Conservation (phyloP, 2,329 filamentous ascomycete genomes). For the Talaromyces sp. region DNA sequence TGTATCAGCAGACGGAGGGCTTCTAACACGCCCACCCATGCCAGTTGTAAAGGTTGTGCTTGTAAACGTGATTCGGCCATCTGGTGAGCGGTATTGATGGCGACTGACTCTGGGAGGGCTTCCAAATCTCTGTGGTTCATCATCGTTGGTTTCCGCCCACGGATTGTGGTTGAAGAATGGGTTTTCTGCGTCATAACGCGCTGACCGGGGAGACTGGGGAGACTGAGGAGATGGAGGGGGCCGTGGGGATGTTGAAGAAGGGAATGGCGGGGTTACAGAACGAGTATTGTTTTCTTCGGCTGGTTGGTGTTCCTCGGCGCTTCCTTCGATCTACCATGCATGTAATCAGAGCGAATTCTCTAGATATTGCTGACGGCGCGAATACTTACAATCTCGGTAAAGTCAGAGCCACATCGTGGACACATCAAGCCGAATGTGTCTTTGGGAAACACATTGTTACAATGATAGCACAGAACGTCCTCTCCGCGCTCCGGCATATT, state of each 20-base stretch:
- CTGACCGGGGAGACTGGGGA: constrained; percentile 31
- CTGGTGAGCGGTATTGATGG: constrained; percentile 46
- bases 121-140: constrained; percentile 36
- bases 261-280: constrained; percentile 3
- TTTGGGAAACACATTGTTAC: constrained; percentile 76
- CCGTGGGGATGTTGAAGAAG: background rate
- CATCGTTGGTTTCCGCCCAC: constrained; percentile 48
- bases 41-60: constrained; percentile 33
- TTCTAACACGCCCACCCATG: constrained; percentile 25
- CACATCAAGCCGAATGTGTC: constrained; percentile 69
- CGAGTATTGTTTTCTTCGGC: constrained; percentile 26
- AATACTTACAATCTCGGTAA: constrained; percentile 73
- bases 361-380: background rate
- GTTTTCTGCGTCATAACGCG: constrained; percentile 28
- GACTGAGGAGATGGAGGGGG: constrained; percentile 29
- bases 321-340: constrained; percentile 33
- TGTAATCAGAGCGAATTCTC: background rate
- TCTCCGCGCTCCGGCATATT: constrained; percentile 51
- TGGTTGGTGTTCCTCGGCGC: constrained; percentile 28
- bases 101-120: constrained; percentile 33
- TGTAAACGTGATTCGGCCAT: constrained; percentile 46
- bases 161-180: constrained; percentile 49
- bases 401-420: constrained; percentile 73
- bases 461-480: constrained; percentile 82
- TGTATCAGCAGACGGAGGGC: constrained; percentile 13